These are phyloP conservation scores for Dovyalis caffra DNA, from an alignment of 345 rosid species.

Conservation along the genomic window DNA sequence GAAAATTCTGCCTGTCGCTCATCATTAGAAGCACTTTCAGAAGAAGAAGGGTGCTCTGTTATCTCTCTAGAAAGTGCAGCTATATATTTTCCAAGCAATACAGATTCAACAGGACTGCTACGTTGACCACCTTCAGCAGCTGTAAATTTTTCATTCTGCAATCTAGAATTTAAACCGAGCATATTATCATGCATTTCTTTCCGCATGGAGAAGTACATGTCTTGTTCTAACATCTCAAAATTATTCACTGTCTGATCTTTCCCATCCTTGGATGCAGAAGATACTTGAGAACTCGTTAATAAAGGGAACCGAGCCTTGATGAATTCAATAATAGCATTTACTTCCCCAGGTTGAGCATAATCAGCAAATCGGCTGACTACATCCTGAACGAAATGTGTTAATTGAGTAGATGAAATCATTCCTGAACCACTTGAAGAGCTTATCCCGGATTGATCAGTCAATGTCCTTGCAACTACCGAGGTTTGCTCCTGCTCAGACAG, in stretches of 20 bases:
- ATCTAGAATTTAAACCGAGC: constrained; percentile 21
- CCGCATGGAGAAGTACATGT: constrained; percentile 47
- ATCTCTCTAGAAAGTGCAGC: constrained; percentile 49
- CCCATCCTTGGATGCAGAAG: constrained; percentile 38
- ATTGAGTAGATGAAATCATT: constrained; percentile 40
- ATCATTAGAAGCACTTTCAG: constrained; percentile 37
- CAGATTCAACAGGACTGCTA: constrained; percentile 42
- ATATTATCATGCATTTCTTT: constrained; percentile 36
- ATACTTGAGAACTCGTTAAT: constrained; percentile 40
- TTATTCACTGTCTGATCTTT: constrained; percentile 35
- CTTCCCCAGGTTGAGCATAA: constrained; percentile 43
- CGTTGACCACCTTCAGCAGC: constrained; percentile 33
- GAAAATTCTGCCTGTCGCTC: constrained; percentile 30
- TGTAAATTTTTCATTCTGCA: constrained; percentile 25
- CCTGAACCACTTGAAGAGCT: constrained; percentile 32
- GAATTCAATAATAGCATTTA: constrained; percentile 51
- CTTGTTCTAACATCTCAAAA: constrained; percentile 61
- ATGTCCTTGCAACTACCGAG: constrained; percentile 27
- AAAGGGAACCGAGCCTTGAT: constrained; percentile 49
- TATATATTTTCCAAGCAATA: constrained; percentile 46
- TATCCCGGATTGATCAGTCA: constrained; percentile 34
- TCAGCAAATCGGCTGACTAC: constrained; percentile 40
- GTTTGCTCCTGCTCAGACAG: constrained; percentile 37
- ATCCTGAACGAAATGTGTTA: constrained; percentile 45
- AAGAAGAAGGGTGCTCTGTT: constrained; percentile 37